phyloP scores from a whole-genome alignment of 805 yeast genomes.

The Zygoascus tannicola region DNA sequence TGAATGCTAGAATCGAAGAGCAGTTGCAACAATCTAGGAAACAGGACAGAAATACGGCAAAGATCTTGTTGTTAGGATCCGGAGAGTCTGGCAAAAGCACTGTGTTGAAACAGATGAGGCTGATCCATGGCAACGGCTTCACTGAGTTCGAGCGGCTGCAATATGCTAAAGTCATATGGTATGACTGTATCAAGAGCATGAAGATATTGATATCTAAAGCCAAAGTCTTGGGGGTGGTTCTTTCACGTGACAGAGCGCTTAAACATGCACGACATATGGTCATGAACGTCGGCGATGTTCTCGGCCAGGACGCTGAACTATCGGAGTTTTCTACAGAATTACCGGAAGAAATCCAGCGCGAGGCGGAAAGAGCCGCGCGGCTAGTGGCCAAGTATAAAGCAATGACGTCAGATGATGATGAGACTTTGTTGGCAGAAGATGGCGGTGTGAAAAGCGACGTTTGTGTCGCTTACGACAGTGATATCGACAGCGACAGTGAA shows the following conservation, averaged over 20 bases:
- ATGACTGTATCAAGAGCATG: slow-evolving; percentile 81
- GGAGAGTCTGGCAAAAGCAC: slow-evolving; percentile 96
- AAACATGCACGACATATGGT: background rate
- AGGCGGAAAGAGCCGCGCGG: background rate
- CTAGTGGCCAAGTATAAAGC: background rate
- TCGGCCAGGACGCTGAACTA: slow-evolving; percentile 43
- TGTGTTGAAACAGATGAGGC: slow-evolving; percentile 77
- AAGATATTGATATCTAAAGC: slow-evolving; percentile 69
- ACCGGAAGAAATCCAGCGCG: slow-evolving; percentile 38
- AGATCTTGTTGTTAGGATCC: slow-evolving; percentile 72
- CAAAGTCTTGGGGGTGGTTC: slow-evolving; percentile 47
- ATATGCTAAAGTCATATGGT: slow-evolving; percentile 86
- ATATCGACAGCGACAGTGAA: slow-evolving; percentile 1
- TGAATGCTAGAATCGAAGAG: slow-evolving; percentile 39
- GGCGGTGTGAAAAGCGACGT: background rate
- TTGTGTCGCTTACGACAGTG: background rate
- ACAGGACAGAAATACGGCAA: slow-evolving; percentile 32
- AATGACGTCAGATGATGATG: background rate
- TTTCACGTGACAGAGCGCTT: slow-evolving; percentile 51
- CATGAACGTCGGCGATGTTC: slow-evolving; percentile 6
- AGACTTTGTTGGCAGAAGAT: background rate
- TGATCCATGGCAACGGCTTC: slow-evolving; percentile 81
- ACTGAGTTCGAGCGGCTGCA: slow-evolving; percentile 66
- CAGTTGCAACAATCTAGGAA: slow-evolving; percentile 18
- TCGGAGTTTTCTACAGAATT: slow-evolving; percentile 53